Evolutionary conservation across 305 asterid genomes (phyloP).

Genomic region (Fraxinus nigra): DNA sequence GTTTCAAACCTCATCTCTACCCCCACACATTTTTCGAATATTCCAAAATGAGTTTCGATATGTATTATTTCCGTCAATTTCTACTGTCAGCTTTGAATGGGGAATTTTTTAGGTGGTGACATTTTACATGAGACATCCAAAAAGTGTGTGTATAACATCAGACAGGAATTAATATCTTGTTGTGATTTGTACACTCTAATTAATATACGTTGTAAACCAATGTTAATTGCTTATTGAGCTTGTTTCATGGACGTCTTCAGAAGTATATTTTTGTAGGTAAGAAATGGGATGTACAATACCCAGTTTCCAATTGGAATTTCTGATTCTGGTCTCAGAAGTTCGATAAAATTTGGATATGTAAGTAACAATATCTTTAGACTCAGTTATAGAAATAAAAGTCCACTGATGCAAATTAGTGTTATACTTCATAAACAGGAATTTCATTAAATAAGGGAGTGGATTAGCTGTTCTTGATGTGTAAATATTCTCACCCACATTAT

Average conservation of each 20-base stretch:
- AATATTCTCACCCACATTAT: background rate
- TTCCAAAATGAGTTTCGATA: background rate
- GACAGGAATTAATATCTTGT: background rate
- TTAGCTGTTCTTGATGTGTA: background rate
- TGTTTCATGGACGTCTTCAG: background rate
- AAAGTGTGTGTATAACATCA: background rate
- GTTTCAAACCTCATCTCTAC: background rate
- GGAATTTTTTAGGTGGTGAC: background rate
- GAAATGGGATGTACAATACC: background rate
- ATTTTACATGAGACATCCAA: background rate
- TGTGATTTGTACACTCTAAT: background rate
- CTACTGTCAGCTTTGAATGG: background rate
- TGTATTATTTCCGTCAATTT: background rate
- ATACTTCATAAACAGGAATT: background rate
- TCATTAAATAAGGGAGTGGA: background rate
- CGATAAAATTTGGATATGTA: background rate
- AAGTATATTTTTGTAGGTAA: background rate
- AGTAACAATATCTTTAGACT: background rate
- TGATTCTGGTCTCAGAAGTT: background rate
- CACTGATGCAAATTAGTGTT: background rate
- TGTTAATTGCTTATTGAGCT: background rate
- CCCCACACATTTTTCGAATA: background rate
- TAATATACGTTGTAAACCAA: background rate
- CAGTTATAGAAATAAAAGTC: background rate
- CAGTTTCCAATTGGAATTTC: background rate